Conservation (phyloP, 495 filamentous ascomycete species). For the Lentithecium fluviatile region DNA sequence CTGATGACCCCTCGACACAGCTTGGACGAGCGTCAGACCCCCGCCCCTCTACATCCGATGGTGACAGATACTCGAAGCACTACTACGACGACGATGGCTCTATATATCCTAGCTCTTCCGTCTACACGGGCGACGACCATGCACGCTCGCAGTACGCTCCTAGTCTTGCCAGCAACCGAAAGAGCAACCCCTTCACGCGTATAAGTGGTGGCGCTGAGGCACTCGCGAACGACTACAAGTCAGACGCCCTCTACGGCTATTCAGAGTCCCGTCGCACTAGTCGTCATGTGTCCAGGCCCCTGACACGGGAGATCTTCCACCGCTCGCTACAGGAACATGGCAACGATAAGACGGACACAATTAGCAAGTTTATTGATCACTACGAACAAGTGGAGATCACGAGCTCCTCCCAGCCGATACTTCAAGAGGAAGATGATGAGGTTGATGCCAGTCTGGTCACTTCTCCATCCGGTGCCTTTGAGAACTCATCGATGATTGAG, state of each 20-base stretch:
- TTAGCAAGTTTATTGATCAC: slow-evolving; percentile 33
- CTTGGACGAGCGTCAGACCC: slow-evolving; percentile 3
- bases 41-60: slow-evolving; percentile 14
- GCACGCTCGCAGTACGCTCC: slow-evolving; percentile 6
- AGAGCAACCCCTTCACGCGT: slow-evolving; percentile 18
- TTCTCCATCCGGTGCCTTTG: background rate
- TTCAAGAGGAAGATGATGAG: background rate
- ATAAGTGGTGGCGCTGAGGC: background rate
- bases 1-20: slow-evolving; percentile 10
- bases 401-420: slow-evolving; percentile 1
- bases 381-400: slow-evolving; percentile 8
- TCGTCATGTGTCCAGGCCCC: slow-evolving; percentile 6
- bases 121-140: slow-evolving; percentile 19
- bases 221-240: slow-evolving; percentile 7
- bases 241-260: slow-evolving; percentile 7
- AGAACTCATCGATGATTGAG: background rate
- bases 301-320: slow-evolving; percentile 12
- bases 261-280: slow-evolving; percentile 6
- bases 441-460: background rate
- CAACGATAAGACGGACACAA: slow-evolving; percentile 30
- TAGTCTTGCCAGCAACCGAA: slow-evolving; percentile 7
- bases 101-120: slow-evolving; percentile 24
- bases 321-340: background rate
- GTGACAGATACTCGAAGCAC: background rate
- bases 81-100: slow-evolving; percentile 30